Evolutionary conservation across 371 early-diverging fungal species (phyloP).

Genomic region (Saksenaea oblongispora): DNA sequence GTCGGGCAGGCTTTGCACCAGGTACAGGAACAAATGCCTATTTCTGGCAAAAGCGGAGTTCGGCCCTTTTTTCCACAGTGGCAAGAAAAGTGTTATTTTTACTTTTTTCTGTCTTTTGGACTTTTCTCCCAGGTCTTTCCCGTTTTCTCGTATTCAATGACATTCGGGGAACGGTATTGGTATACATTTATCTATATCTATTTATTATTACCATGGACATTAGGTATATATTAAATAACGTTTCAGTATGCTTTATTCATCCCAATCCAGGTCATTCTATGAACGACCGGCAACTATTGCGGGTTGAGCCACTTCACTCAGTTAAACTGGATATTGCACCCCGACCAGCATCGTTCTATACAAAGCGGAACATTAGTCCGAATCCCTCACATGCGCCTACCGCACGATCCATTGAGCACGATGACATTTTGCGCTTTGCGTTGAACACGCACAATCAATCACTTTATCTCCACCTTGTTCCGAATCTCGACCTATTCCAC

Average conservation of each 20-base stretch:
- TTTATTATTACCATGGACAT: slow-evolving; percentile 1
- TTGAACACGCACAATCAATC: slow-evolving; percentile 75
- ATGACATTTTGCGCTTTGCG: slow-evolving; percentile 65
- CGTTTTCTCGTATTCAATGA: not conserved
- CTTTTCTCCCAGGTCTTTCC: not conserved
- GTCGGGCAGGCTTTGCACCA: too few relatives aligned
- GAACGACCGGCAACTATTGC: slow-evolving; percentile 28
- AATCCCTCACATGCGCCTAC: slow-evolving; percentile 32
- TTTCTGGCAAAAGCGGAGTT: too few relatives aligned
- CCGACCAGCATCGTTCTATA: slow-evolving; percentile 34
- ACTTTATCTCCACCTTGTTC: slow-evolving; percentile 71
- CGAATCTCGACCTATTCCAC: slow-evolving; percentile 77
- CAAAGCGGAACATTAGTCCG: slow-evolving; percentile 35
- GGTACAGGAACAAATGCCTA: too few relatives aligned
- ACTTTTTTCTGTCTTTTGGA: not conserved
- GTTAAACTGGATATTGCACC: slow-evolving; percentile 38
- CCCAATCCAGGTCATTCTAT: slow-evolving; percentile 22
- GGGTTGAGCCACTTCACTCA: slow-evolving; percentile 30
- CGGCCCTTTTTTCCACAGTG: not conserved
- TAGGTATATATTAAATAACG: not conserved
- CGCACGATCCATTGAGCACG: slow-evolving; percentile 35
- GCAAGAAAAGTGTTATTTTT: not conserved
- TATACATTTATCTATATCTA: not conserved
- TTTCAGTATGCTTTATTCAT: not conserved
- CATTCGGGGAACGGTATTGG: not conserved